Evolutionary conservation across 768 basidiomycete genomes (phyloP).

Genomic region (Serpula lacrymans): DNA sequence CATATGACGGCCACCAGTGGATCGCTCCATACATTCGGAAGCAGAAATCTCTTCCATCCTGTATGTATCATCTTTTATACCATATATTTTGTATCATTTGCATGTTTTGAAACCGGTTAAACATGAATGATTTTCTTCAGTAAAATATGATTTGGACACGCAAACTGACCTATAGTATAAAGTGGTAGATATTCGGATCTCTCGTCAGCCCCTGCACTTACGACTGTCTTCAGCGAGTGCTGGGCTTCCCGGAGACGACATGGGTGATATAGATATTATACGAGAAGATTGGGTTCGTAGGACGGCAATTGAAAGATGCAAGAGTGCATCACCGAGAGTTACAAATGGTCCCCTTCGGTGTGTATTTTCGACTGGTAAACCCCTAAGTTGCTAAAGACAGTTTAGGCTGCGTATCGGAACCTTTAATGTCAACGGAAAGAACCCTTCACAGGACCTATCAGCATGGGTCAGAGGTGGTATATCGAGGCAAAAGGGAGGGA

Average conservation of each 20-base stretch:
- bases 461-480: slow-evolving; percentile 53
- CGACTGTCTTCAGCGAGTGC: slow-evolving; percentile 61
- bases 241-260: slow-evolving; percentile 61
- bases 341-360: slow-evolving; percentile 15
- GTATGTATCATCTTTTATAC: too few species aligned
- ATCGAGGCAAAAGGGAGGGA: neutral
- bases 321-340: slow-evolving; percentile 23
- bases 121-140: too few species aligned
- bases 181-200: slow-evolving; percentile 48
- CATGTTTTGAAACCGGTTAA: too few species aligned
- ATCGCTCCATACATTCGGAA: too few species aligned
- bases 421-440: slow-evolving; percentile 82
- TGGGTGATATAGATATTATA: slow-evolving; percentile 52
- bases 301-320: slow-evolving; percentile 34
- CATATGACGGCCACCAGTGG: too few species aligned
- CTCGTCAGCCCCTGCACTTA: slow-evolving; percentile 43
- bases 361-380: slow-evolving; percentile 1
- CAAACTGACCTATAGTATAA: neutral
- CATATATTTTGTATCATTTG: too few species aligned
- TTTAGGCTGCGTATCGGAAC: slow-evolving; percentile 67
- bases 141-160: neutral
- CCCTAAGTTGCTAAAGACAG: too few species aligned
- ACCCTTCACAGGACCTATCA: slow-evolving; percentile 69
- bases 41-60: too few species aligned
- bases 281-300: slow-evolving; percentile 62